phyloP scores from a whole-genome alignment of 768 basidiomycete species.

The Boletus patriciae region DNA sequence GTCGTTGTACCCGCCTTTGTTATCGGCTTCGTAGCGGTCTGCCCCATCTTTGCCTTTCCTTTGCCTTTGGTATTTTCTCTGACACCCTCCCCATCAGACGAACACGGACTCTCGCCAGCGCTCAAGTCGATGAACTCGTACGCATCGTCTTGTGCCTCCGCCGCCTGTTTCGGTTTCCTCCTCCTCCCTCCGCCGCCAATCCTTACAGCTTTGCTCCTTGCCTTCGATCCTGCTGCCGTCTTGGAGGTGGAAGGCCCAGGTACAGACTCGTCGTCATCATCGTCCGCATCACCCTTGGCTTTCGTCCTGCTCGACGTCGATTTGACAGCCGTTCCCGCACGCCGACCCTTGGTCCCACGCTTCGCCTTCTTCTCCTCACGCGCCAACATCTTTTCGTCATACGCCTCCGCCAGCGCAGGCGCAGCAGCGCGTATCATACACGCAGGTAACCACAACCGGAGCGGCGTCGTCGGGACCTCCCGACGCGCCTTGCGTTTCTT shows the following conservation, averaged over 20 bases:
- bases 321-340: background rate
- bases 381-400: conserved; percentile 56
- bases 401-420: conserved; percentile 62
- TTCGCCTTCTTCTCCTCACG: conserved; percentile 43
- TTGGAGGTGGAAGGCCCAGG: conserved; percentile 6
- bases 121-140: conserved; percentile 29
- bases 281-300: background rate
- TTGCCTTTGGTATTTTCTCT: conserved; percentile 3
- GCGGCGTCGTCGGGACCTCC: conserved; percentile 46
- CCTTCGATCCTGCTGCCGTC: conserved; percentile 3
- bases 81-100: conserved; percentile 12
- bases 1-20: background rate
- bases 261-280: background rate
- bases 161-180: conserved; percentile 22
- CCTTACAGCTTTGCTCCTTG: conserved; percentile 6
- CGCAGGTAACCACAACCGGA: conserved; percentile 82
- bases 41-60: conserved; percentile 6
- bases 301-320: conserved; percentile 2
- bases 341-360: conserved; percentile 20
- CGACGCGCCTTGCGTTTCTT: conserved; percentile 29
- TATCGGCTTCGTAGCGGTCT: background rate
- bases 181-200: conserved; percentile 6
- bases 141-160: conserved; percentile 29
- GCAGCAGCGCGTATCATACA: conserved; percentile 70
- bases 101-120: conserved; percentile 23